A percentile compares a stretch with the other conserved stretches of the same genome.
These are phyloP conservation scores for Venturiaceae sp. DNA, from an alignment of 2,329 filamentous ascomycete genomes.

Conservation along the genomic window DNA sequence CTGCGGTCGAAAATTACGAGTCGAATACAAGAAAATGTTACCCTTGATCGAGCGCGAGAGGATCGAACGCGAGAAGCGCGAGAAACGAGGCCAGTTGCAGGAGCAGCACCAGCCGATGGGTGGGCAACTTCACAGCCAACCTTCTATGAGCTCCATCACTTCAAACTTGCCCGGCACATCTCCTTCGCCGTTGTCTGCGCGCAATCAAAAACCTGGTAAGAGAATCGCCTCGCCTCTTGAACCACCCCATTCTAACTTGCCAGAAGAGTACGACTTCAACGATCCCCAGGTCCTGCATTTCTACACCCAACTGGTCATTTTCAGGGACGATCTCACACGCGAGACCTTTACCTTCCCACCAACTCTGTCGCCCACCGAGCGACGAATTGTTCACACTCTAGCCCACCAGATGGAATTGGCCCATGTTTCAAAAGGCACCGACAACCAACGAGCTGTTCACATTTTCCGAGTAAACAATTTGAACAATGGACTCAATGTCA, in stretches of 20 bases:
- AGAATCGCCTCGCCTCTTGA: not conserved
- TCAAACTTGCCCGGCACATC: constrained; percentile 51
- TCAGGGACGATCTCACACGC: constrained; percentile 68
- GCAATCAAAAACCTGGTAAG: constrained; percentile 34
- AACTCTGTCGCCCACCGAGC: constrained; percentile 70
- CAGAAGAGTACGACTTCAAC: constrained; percentile 73
- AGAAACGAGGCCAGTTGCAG: constrained; percentile 89
- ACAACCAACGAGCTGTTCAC: constrained; percentile 81
- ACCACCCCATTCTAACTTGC: constrained; percentile 12
- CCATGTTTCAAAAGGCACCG: constrained; percentile 81
- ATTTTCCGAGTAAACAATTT: constrained; percentile 65
- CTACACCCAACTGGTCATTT: constrained; percentile 83
- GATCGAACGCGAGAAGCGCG: constrained; percentile 93
- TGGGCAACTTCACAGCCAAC: constrained; percentile 61
- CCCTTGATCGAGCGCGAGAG: constrained; percentile 88
- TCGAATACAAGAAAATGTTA: constrained; percentile 99
- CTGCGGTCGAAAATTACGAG: constrained; percentile 84
- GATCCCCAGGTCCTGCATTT: constrained; percentile 79
- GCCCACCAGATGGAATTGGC: constrained; percentile 91
- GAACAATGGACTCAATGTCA: constrained; percentile 42
- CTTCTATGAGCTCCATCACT: constrained; percentile 72
- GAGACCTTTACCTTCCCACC: constrained; percentile 80
- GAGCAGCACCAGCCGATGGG: constrained; percentile 80
- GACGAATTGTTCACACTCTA: constrained; percentile 84
- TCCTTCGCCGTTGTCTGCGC: constrained; percentile 57